A percentile compares a stretch with the other conserved stretches of the same genome.
phyloP scores from a whole-genome alignment of 345 rosid species.

The Rhodamnia argentea region DNA sequence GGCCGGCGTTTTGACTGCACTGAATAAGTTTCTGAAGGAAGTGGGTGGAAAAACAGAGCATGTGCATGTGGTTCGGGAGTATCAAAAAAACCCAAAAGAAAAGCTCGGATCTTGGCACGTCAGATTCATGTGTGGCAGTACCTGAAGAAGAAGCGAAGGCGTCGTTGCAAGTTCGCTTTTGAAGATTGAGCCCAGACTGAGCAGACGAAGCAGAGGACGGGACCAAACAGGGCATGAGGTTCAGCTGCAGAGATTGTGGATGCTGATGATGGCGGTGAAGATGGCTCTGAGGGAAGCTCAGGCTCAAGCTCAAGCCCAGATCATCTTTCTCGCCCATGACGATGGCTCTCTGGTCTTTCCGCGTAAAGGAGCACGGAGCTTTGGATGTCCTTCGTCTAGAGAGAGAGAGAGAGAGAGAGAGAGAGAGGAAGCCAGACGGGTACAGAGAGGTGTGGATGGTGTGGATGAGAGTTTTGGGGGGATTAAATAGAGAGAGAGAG shows the following conservation, averaged over 20 bases:
- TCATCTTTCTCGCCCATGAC: conserved; percentile 67
- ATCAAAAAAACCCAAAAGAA: background rate
- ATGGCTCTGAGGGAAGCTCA: conserved; percentile 36
- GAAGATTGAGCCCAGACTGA: conserved; percentile 7
- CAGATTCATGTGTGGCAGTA: background rate
- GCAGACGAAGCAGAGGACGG: conserved; percentile 18
- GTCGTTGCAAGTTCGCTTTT: conserved; percentile 40
- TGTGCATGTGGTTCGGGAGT: background rate
- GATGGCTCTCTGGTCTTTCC: background rate
- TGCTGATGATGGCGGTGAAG: background rate
- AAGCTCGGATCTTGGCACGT: background rate
- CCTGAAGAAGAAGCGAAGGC: conserved; percentile 19
- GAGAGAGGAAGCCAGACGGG: background rate
- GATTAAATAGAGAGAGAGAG: background rate
- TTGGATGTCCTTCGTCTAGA: background rate
- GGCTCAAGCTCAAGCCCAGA: conserved; percentile 69
- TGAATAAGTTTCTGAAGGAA: background rate
- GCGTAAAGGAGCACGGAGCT: background rate
- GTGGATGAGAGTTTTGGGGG: background rate
- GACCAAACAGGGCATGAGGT: conserved; percentile 31
- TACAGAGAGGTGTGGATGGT: background rate
- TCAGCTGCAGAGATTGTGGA: conserved; percentile 29
- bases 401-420: background rate
- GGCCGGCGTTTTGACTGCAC: background rate
- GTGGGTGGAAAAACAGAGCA: background rate